Conservation (phyloP, 2,329 filamentous ascomycete genomes). For the Colletotrichum sp. region DNA sequence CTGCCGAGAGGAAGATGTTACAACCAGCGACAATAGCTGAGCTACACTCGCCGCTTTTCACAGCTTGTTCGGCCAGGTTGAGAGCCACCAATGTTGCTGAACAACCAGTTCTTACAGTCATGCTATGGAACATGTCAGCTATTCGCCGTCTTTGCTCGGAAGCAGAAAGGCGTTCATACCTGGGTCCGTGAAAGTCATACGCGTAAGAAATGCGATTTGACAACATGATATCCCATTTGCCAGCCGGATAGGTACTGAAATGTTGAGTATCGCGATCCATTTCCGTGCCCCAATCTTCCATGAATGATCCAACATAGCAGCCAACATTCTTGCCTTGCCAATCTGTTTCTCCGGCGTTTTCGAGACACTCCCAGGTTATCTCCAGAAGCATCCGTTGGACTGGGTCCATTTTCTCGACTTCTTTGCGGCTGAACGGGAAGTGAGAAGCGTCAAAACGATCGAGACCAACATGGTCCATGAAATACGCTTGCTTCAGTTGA, state of each 20-base stretch:
- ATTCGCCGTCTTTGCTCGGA: neutral
- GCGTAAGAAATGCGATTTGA: slow-evolving; percentile 26
- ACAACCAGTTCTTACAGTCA: slow-evolving; percentile 39
- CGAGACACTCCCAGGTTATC: slow-evolving; percentile 34
- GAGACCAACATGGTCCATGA: neutral
- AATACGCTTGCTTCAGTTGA: neutral
- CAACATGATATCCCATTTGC: slow-evolving; percentile 23
- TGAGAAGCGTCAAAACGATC: neutral
- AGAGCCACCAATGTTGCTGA: slow-evolving; percentile 34
- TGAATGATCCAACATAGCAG: slow-evolving; percentile 31
- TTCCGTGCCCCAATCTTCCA: slow-evolving; percentile 26
- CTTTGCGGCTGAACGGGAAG: neutral
- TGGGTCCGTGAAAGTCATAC: slow-evolving; percentile 5
- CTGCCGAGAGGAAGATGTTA: slow-evolving; percentile 31
- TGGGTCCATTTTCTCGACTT: slow-evolving; percentile 27
- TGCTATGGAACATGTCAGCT: slow-evolving; percentile 23
- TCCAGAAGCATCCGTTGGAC: slow-evolving; percentile 34
- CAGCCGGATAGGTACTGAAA: slow-evolving; percentile 4
- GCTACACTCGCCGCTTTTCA: slow-evolving; percentile 29
- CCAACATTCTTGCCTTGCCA: slow-evolving; percentile 29
- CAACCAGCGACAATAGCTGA: slow-evolving; percentile 35
- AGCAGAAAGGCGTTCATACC: neutral
- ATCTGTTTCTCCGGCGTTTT: slow-evolving; percentile 28
- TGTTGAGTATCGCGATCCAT: slow-evolving; percentile 14
- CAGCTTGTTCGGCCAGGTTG: slow-evolving; percentile 33